A percentile compares a stretch with the other conserved stretches of the same genome.
Evolutionary conservation across 441 rosid species (phyloP).

Genomic region (Jatropha podagrica): DNA sequence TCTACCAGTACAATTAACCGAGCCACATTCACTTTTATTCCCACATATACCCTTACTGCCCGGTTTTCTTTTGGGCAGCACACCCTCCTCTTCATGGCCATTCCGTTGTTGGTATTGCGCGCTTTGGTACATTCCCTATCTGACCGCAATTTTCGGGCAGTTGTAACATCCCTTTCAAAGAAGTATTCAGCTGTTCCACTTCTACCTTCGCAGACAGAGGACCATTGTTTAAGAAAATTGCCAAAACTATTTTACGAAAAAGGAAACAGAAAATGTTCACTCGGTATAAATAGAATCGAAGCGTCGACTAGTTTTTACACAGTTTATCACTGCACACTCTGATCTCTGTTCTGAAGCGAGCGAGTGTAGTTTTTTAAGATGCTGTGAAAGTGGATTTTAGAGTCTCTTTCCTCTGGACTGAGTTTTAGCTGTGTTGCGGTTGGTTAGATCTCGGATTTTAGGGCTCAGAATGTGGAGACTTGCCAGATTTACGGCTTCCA

Average conservation of each 20-base stretch:
- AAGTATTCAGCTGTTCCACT: slow-evolving; percentile 16
- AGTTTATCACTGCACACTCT: neutral
- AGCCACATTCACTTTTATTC: neutral
- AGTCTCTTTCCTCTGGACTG: neutral
- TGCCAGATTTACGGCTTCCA: slow-evolving; percentile 44
- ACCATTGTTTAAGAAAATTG: neutral
- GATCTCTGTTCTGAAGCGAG: neutral
- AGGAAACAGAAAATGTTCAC: neutral
- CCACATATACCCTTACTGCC: slow-evolving; percentile 38
- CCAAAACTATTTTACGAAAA: neutral
- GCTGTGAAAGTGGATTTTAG: slow-evolving; percentile 1
- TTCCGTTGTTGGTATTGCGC: neutral
- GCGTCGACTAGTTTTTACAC: slow-evolving; percentile 4
- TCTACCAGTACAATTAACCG: neutral
- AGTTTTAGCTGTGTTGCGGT: neutral
- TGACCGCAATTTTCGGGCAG: slow-evolving; percentile 37
- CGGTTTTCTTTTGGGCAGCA: slow-evolving; percentile 38
- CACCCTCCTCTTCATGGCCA: neutral
- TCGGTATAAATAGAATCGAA: slow-evolving; percentile 21
- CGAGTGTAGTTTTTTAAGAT: neutral
- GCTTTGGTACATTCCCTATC: slow-evolving; percentile 3
- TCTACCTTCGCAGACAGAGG: neutral
- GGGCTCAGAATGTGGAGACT: slow-evolving; percentile 65
- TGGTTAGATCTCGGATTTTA: slow-evolving; percentile 36
- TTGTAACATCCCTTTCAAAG: neutral